These are phyloP conservation scores for Cicer arietinum DNA, from an alignment of 306 rosid genomes.

Conservation along the genomic window DNA sequence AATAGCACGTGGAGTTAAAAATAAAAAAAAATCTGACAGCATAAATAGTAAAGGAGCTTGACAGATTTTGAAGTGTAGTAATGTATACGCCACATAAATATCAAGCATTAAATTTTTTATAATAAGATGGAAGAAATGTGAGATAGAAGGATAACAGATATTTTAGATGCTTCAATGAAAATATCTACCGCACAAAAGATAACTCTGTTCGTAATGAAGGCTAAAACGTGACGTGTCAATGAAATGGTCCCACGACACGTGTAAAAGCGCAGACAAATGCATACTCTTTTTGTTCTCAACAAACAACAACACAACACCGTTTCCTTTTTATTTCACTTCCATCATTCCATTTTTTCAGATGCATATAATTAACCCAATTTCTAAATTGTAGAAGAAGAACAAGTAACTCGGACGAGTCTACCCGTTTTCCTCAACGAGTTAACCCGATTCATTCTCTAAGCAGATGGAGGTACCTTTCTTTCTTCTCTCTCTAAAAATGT, in stretches of 20 bases:
- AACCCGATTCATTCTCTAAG: not conserved
- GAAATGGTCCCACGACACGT: slow-evolving; percentile 67
- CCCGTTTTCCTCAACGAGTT: not conserved
- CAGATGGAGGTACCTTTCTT: not conserved
- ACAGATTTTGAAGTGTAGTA: slow-evolving; percentile 3
- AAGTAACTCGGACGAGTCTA: not conserved
- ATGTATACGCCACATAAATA: not conserved
- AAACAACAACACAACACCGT: slow-evolving; percentile 38
- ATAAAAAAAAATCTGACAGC: not conserved
- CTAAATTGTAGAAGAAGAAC: not conserved
- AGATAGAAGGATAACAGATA: slow-evolving; percentile 52
- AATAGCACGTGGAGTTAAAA: not conserved
- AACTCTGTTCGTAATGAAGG: not conserved
- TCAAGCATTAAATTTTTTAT: not conserved
- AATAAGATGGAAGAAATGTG: not conserved
- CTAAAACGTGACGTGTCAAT: slow-evolving; percentile 62
- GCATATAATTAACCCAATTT: not conserved
- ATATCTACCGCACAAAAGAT: slow-evolving; percentile 51
- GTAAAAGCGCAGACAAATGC: slow-evolving; percentile 80
- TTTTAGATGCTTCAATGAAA: slow-evolving; percentile 56
- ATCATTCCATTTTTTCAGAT: not conserved
- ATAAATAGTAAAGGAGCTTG: not conserved
- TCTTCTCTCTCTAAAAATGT: not conserved
- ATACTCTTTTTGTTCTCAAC: slow-evolving; percentile 46
- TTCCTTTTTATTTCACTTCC: not conserved